Evolutionary conservation across 768 basidiomycete genomes (phyloP).

Genomic region (Pluteus cervinus): DNA sequence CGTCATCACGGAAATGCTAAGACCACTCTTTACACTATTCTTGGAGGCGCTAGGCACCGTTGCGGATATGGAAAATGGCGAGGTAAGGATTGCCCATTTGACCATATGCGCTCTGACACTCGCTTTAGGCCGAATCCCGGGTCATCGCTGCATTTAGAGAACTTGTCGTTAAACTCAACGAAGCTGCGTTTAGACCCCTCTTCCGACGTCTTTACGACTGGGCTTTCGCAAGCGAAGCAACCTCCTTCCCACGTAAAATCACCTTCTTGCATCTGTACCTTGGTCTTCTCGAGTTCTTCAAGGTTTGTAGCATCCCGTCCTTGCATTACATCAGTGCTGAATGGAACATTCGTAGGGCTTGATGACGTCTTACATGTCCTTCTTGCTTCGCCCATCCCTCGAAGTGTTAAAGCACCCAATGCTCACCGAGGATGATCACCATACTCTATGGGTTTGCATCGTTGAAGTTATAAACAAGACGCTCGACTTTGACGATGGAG

Average conservation of each 20-base stretch:
- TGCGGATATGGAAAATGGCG: conserved; percentile 17
- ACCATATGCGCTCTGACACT: neutral
- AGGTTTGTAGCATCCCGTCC: conserved; percentile 39
- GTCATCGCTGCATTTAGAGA: conserved; percentile 77
- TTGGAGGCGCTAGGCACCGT: conserved; percentile 67
- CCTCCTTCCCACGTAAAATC: conserved; percentile 51
- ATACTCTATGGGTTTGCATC: conserved; percentile 66
- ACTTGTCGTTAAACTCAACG: conserved; percentile 89
- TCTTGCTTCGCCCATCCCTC: conserved; percentile 61
- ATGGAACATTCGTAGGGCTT: conserved; percentile 42
- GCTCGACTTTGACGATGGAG: conserved; percentile 72
- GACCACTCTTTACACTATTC: conserved; percentile 70
- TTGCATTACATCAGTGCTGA: neutral
- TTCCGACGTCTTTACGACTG: conserved; percentile 93
- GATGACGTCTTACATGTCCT: conserved; percentile 89
- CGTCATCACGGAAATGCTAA: conserved; percentile 60
- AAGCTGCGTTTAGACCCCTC: conserved; percentile 83
- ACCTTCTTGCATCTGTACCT: conserved; percentile 74
- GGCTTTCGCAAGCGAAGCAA: conserved; percentile 72
- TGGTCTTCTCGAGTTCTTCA: conserved; percentile 80
- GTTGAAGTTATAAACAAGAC: conserved; percentile 62
- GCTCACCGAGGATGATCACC: conserved; percentile 33
- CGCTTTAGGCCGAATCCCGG: neutral
- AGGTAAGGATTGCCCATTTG: conserved; percentile 18
- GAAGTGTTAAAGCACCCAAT: conserved; percentile 39